Percentiles rank a stretch among this genome's conserved stretches.
phyloP scores from a whole-genome alignment of 2,329 filamentous ascomycete genomes.

The Phoma sp. region DNA sequence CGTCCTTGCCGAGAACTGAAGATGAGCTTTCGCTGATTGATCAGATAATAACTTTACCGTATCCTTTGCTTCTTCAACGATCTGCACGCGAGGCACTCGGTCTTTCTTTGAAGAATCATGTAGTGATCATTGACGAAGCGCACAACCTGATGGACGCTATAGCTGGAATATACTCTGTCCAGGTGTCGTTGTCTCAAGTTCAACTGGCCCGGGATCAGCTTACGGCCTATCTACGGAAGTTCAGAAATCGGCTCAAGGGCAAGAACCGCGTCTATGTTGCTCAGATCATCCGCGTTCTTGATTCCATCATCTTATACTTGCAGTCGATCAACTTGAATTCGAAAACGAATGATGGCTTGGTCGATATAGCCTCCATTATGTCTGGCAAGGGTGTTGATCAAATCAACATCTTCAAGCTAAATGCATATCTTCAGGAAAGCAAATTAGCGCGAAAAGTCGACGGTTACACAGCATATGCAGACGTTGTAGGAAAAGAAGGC shows the following conservation, averaged over 20 bases:
- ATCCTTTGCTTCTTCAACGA: constrained; percentile 86
- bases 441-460: constrained; percentile 95
- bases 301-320: constrained; percentile 76
- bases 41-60: constrained; percentile 86
- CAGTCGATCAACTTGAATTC: constrained; percentile 54
- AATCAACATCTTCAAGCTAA: constrained; percentile 89
- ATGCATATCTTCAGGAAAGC: constrained; percentile 86
- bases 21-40: constrained; percentile 14
- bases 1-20: neutral
- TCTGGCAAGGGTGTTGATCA: constrained; percentile 88
- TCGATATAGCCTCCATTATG: constrained; percentile 75
- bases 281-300: constrained; percentile 82
- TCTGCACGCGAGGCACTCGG: constrained; percentile 86
- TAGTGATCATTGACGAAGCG: constrained; percentile 96
- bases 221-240: constrained; percentile 81
- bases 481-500: constrained; percentile 52
- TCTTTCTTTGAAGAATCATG: constrained; percentile 82
- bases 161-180: constrained; percentile 81
- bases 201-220: constrained; percentile 76
- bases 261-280: constrained; percentile 91
- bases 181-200: constrained; percentile 76
- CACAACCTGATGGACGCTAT: constrained; percentile 98
- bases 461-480: constrained; percentile 74
- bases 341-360: constrained; percentile 66
- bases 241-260: constrained; percentile 86